Evolutionary conservation across 805 yeast species (phyloP), one percentile per base, ranked within the genome.

Genomic region (Spathaspora boniae): DNA sequence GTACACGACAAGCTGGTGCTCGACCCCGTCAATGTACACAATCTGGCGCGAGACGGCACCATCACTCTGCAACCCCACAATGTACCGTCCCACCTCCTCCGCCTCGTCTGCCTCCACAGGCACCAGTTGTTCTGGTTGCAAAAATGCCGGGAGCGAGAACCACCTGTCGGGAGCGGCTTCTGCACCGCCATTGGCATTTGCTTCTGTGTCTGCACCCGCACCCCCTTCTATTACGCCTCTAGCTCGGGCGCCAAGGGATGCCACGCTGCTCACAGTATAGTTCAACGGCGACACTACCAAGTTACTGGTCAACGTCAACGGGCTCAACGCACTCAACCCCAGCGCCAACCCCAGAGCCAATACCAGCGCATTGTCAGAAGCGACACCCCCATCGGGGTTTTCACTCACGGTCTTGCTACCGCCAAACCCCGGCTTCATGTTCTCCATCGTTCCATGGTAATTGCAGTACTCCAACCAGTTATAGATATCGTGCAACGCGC

Each of bases 271-370:
- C 28, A 66, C 54, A 1, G 72, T 64, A 27, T 48, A 53, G 31
- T 49, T 58, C 5, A 67, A 29, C 1, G 72, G 72, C 60, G 51
- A 62, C 7, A 65, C 52, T 5, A 66, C 62, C 20, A 62, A 48
- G 35, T 54, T 55, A 39, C 59, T 62, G 9, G 70, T 59, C 11
- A 65, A 42, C 33, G 48, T 58, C 5, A 59, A 40, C 0, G 70
- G 70, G 31, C 60, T 50, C n/a, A 62, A 44, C 32, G 56, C 37
- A 6, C 56, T 62, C 17, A 58, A 40, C 4, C 64, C 60, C 2
- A 51, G 12, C 11, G 20, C 28, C 36, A 14, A 22, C 11, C 17
- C 22, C 3, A 15, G 9, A 6, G 36, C 25, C 3, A 28, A 36
- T 3, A 31, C 34, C n/a, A 19, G 14, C 3, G 18, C 4, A 6